phyloP scores from a whole-genome alignment of 441 rosid species.

The Syzygium syzygioides region DNA sequence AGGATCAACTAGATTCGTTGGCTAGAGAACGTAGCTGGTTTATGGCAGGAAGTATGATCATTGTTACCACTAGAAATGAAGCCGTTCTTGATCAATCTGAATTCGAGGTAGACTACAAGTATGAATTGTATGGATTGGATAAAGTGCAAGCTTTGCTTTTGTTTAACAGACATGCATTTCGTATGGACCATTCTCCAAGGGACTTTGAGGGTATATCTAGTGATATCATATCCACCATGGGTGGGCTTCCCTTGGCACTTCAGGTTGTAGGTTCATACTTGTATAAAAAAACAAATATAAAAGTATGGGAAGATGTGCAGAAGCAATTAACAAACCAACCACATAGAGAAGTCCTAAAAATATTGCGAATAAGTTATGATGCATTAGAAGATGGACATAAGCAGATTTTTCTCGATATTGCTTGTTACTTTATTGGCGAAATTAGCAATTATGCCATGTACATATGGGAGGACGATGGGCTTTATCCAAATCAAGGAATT shows the following conservation, averaged over 20 bases:
- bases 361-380: background rate
- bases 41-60: background rate
- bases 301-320: fast-evolving
- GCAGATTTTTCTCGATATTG: background rate
- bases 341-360: background rate
- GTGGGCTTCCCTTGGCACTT: background rate
- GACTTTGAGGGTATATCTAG: fast-evolving
- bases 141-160: fast-evolving
- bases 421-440: background rate
- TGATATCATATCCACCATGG: background rate
- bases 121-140: fast-evolving
- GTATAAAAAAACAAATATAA: background rate
- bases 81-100: background rate
- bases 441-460: no score
- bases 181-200: fast-evolving
- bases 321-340: fast-evolving
- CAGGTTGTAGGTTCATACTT: background rate
- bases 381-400: background rate
- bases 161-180: background rate
- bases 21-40: background rate
- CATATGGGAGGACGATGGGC: no score
- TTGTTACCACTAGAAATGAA: background rate
- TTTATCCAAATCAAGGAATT: no score
- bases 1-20: fast-evolving
- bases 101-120: background rate